Evolutionary conservation across 2,329 filamentous ascomycete genomes (phyloP), one percentile per base, ranked within the genome.

Genomic region (Botryotinia calthae): DNA sequence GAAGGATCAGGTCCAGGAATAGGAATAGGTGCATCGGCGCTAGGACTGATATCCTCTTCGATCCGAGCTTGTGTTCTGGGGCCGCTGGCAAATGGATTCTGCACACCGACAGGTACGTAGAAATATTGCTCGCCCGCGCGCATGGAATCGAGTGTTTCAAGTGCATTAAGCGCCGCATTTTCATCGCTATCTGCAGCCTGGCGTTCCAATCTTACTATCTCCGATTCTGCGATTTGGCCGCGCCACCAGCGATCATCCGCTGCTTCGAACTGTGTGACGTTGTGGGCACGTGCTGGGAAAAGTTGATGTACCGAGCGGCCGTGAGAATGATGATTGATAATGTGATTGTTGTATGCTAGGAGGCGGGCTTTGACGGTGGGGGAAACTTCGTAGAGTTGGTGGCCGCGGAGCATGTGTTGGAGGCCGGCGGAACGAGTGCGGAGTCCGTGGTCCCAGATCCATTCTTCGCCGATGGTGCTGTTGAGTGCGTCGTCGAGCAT

Each of bases 111-210:
- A 0, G 65, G 65, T 25, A 16, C 28, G 25, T 67, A 67, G 2
- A 16, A 10, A 9, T 16, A 7, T 37, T 37, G 37, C 9, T 37
- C 37, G 37, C 37, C 37, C 7, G 5, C 1, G 37, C 37, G 37
- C 37, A 37, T 37, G 37, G 37, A 37, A 9, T 37, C 25, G 2
- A 4, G 4, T 25, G 6, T 42, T 5, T 42, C 48, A 2, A 8
- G 2, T 5, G 65, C 48, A 2, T 28, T 20, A 0, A 20, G 0
- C 16, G 22, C n/a, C 1, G 31, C 10, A 0, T 5, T 2, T 5
- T 9, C 34, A 67, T 67, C 48, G 1, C 7, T 1, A 42, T 16
- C 37, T 1, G 18, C 10, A 0, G n/a, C 16, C 5, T 16, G 5
- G 4, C 51, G 1, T 4, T 56, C 51, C n/a, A 56, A 2, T 1